Base-by-base conservation (phyloP, 805 yeast species). In the Starmerella bombi region DNA sequence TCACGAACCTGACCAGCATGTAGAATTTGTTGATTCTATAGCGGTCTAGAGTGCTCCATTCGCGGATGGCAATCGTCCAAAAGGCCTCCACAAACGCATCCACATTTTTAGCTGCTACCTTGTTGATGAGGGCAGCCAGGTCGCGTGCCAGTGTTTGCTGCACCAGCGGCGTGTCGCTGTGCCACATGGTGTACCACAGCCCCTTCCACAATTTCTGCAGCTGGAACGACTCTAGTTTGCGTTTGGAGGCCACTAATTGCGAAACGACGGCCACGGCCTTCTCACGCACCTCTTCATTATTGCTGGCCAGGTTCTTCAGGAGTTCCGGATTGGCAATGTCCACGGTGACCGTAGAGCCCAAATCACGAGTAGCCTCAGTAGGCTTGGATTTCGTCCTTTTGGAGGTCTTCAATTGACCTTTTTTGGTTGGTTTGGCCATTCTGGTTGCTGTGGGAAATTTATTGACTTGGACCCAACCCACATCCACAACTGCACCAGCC, bases 151-250 rank as follows among this genome's bases (percentile, higher is more conserved):
- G 64, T 44, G 77, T 64, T 59, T 85, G 94, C 61, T 91, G 98
- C 19, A 94, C 91, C 52, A 80, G 69, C 21, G 95, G 94, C 56
- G 86, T 74, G 59, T 91, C 98, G 57, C 93, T 73, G 63, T 80
- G 84, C 97, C 98, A 91, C 94, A 91, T 83, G 9, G 94, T 74
- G 57, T 69, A 91, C 61, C 79, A 91, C 31, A 91, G 67, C n/a
- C 97, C 98, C 61, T 82, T 85, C 96, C 98, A 91, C 44, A 91
- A 64, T 58, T 88, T 86, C 50, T 80, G 80, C 48, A 75, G 66
- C 39, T 84, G 91, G 30, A 71, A 54, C 35, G 56, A 64, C 31
- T 57, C 63, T 28, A 67, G 48, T 25, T 59, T 62, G 31, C 54
- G 60, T 23, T 66, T 57, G 21, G 68, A 62, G 2, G 69, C 57